Evolutionary conservation across 2,329 filamentous ascomycete species (phyloP).

Genomic region (Aureobasidium uvarum): DNA sequence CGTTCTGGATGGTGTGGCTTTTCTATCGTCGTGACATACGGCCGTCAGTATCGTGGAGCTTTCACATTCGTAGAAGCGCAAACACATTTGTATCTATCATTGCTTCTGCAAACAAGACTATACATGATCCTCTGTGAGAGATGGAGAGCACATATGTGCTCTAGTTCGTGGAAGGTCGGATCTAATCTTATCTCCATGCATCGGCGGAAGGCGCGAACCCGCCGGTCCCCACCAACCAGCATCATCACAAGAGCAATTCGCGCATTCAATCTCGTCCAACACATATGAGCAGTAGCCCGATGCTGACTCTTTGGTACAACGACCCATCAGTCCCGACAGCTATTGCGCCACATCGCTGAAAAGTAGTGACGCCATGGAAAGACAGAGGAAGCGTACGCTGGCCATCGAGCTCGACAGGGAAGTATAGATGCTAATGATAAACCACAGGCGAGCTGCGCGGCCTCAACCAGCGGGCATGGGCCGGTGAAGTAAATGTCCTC

Average conservation of each 20-base stretch:
- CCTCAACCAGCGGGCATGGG: slow-evolving; percentile 84
- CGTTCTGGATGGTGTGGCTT: slow-evolving; percentile 23
- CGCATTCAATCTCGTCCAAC: background rate
- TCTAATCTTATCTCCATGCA: slow-evolving; percentile 9
- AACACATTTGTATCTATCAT: slow-evolving; percentile 5
- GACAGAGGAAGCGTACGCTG: slow-evolving; percentile 49
- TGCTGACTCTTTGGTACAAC: slow-evolving; percentile 13
- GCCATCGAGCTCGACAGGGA: background rate
- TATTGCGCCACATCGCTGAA: slow-evolving; percentile 22
- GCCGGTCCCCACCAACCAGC: background rate
- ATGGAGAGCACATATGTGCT: background rate
- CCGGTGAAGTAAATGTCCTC: slow-evolving; percentile 83
- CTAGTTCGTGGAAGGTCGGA: background rate
- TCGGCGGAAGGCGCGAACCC: slow-evolving; percentile 1
- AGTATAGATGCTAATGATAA: slow-evolving; percentile 21
- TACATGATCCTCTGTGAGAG: background rate
- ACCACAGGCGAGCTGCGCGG: slow-evolving; percentile 78
- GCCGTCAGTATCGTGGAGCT: background rate
- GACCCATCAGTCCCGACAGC: background rate
- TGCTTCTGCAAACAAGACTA: background rate
- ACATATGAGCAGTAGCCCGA: background rate
- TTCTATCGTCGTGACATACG: background rate
- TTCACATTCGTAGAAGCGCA: slow-evolving; percentile 1
- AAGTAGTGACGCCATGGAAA: slow-evolving; percentile 44
- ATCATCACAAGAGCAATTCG: background rate